Conservation (phyloP, 495 filamentous ascomycete species). For the Polyplosphaeria fusca region DNA sequence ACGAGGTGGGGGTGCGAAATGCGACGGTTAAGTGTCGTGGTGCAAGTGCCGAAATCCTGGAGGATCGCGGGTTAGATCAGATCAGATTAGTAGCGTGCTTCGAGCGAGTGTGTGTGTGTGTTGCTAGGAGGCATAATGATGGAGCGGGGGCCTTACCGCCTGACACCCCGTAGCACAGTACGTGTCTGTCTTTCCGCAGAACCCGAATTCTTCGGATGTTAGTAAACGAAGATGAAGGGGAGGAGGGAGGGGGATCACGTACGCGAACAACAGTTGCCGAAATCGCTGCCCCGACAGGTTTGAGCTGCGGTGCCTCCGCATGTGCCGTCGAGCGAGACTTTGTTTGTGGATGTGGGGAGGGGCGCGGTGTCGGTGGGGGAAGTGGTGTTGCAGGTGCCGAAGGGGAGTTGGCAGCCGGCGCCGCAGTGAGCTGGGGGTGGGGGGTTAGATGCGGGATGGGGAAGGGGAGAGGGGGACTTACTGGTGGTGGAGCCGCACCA, state of each 20-base stretch:
- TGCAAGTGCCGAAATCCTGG: too few relatives aligned
- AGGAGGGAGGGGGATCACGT: neutral
- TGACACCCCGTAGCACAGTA: conserved; percentile 20
- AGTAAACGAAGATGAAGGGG: neutral
- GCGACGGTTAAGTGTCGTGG: too few relatives aligned
- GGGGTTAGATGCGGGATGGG: neutral
- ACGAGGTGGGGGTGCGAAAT: too few relatives aligned
- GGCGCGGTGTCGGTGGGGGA: neutral
- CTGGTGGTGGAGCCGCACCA: neutral
- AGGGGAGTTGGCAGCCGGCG: neutral
- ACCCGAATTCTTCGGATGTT: conserved; percentile 3
- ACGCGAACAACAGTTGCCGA: conserved; percentile 8
- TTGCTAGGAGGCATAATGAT: too few relatives aligned
- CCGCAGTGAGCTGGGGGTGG: neutral
- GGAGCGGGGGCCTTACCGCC: neutral
- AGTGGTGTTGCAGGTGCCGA: neutral
- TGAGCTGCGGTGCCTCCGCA: conserved; percentile 3
- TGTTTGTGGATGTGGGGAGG: conserved; percentile 1
- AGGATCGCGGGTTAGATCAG: too few relatives aligned
- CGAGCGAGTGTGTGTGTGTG: too few relatives aligned
- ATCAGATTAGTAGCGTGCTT: too few relatives aligned
- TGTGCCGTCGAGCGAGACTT: conserved; percentile 2
- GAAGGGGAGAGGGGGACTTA: neutral
- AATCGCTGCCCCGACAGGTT: neutral
- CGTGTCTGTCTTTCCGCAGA: conserved; percentile 5